These are phyloP conservation scores for Naematelia encephala DNA, from an alignment of 768 basidiomycete genomes.

Conservation along the genomic window DNA sequence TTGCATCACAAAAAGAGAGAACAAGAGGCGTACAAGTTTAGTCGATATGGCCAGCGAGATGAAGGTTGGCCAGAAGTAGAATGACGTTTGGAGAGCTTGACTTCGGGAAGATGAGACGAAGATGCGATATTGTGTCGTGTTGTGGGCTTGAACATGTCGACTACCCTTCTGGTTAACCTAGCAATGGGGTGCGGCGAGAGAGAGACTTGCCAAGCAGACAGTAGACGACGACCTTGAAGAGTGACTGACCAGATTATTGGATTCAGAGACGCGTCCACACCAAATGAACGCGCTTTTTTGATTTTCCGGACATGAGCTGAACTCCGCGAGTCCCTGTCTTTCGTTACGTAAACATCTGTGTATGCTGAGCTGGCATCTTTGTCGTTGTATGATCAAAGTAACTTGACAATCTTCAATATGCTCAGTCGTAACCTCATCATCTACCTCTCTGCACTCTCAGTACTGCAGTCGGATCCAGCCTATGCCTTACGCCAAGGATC, in stretches of 20 bases:
- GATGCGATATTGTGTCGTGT: conserved; percentile 33
- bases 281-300: too few relatives aligned
- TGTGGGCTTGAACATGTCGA: conserved; percentile 47
- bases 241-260: too few relatives aligned
- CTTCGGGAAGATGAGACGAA: conserved; percentile 25
- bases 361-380: neutral
- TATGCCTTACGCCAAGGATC: conserved; percentile 27
- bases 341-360: conserved; percentile 1
- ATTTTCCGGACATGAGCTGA: neutral
- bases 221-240: too few relatives aligned
- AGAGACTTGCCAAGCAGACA: too few relatives aligned
- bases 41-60: conserved; percentile 41
- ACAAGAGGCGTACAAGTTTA: conserved; percentile 64
- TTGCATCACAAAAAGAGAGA: neutral
- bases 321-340: neutral
- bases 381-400: neutral
- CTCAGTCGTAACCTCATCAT: conserved; percentile 28
- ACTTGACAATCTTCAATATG: conserved; percentile 10
- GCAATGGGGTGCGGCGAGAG: too few relatives aligned
- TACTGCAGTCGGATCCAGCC: conserved; percentile 9
- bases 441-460: conserved; percentile 29
- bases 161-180: too few relatives aligned
- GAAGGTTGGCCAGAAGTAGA: conserved; percentile 19
- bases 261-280: too few relatives aligned
- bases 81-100: conserved; percentile 40